phyloP scores from a whole-genome alignment of 129 eudicot genomes.

The Helianthus annuus region HanXRQr2.0-SUNRISE NC_035444.2:28869781-28870280 shows the following conservation, averaged over 20 bases:
- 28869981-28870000: not conserved
- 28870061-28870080: not conserved
- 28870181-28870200: no score
- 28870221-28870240: not conserved
- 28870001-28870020: not conserved
- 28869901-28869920: conserved; percentile 47
- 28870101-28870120: not conserved
- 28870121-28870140: not conserved
- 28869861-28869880: conserved; percentile 26
- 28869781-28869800: no score
- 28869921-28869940: conserved; percentile 55
- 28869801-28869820: no score
- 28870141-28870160: no score
- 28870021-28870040: not conserved
- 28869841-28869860: not conserved
- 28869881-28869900: conserved; percentile 37
- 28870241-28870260: not conserved
- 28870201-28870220: no score
- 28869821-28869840: no score
- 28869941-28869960: no score
- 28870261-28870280: not conserved
- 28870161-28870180: no score
- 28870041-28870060: not conserved
- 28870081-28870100: not conserved
- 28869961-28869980: not conserved